A percentile compares a stretch with the other conserved stretches of the same genome.
Evolutionary conservation across 805 yeast species (phyloP).

Genomic region (Ogataea trehalophila): DNA sequence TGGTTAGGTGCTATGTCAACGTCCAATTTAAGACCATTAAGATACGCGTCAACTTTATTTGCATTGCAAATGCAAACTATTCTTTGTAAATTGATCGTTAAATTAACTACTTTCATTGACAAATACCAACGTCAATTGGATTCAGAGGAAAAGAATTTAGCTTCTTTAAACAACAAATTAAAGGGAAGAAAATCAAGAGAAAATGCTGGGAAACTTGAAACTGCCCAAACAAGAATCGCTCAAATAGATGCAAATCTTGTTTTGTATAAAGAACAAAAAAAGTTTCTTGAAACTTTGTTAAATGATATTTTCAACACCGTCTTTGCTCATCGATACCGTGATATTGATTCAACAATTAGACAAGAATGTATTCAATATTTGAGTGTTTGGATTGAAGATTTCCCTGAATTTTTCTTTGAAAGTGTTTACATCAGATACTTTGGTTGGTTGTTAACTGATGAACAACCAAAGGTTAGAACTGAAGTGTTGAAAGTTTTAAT

Average conservation of each 20-base stretch:
- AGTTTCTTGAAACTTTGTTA: conserved; percentile 50
- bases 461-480: conserved; percentile 51
- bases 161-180: conserved; percentile 20
- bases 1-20: conserved; percentile 78
- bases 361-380: conserved; percentile 60
- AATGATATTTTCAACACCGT: conserved; percentile 63
- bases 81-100: conserved; percentile 46
- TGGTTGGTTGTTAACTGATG: conserved; percentile 84
- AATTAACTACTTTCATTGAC: conserved; percentile 33
- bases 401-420: conserved; percentile 68
- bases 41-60: conserved; percentile 60
- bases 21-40: conserved; percentile 62
- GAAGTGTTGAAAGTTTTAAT: conserved; percentile 57
- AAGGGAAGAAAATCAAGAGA: conserved; percentile 23
- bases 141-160: conserved; percentile 20
- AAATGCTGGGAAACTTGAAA: conserved; percentile 27
- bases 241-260: conserved; percentile 40
- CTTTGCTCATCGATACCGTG: conserved; percentile 75
- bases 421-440: conserved; percentile 68
- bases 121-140: conserved; percentile 42
- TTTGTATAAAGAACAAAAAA: conserved; percentile 43
- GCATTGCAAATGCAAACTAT: conserved; percentile 57
- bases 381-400: conserved; percentile 65
- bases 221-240: conserved; percentile 38
- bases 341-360: conserved; percentile 68